phyloP scores from a whole-genome alignment of 2,329 filamentous ascomycete species.

The Trichoderma koningiopsis region DNA sequence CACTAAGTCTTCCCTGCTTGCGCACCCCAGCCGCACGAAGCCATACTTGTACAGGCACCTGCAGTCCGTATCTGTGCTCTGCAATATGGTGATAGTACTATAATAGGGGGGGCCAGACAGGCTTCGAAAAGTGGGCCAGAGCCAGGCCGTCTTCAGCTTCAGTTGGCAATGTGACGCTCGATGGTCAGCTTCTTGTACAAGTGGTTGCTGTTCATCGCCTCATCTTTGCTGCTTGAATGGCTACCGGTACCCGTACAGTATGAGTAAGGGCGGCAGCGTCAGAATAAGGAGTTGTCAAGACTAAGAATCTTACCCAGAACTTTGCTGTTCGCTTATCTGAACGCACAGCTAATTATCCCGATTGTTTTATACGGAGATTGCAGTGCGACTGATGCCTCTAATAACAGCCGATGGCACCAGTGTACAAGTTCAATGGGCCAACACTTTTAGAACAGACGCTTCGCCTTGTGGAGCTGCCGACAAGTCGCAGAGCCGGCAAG shows the following conservation, averaged over 20 bases:
- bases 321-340: constrained; percentile 25
- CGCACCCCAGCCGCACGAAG: constrained; percentile 8
- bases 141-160: constrained; percentile 22
- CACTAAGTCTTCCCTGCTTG: constrained; percentile 9
- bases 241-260: neutral
- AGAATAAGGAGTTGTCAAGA: neutral
- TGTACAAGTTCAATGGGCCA: constrained; percentile 4
- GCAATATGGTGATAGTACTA: constrained; percentile 18
- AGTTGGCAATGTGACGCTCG: constrained; percentile 12
- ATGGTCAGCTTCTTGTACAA: neutral
- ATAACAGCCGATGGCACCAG: constrained; percentile 11
- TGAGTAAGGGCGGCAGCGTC: neutral
- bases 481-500: neutral
- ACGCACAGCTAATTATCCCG: constrained; percentile 21
- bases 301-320: constrained; percentile 21
- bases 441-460: neutral
- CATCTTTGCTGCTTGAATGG: neutral
- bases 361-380: constrained; percentile 12
- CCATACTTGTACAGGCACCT: constrained; percentile 5
- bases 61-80: constrained; percentile 12
- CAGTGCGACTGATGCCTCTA: constrained; percentile 7
- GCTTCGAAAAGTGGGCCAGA: constrained; percentile 20
- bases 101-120: constrained; percentile 20
- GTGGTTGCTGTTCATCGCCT: neutral
- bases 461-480: constrained; percentile 13